Evolutionary conservation across 208 protist species (phyloP).

Genomic region (Wallacemonas collosoma): DNA sequence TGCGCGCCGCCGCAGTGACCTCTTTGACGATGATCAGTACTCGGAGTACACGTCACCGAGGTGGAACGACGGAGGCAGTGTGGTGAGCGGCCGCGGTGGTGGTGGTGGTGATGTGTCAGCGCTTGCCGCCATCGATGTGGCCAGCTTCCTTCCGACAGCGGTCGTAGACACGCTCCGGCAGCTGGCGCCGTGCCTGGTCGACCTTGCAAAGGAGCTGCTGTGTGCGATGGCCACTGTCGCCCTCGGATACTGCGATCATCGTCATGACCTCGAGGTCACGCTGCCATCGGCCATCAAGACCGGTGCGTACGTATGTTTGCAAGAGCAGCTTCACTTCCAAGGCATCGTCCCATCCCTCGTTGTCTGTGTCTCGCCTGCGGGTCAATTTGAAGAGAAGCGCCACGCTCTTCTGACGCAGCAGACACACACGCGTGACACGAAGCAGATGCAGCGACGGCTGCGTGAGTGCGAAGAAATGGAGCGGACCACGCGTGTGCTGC

Average conservation of each 20-base stretch:
- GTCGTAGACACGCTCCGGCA: background rate
- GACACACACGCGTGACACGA: conserved; percentile 24
- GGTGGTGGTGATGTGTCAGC: background rate
- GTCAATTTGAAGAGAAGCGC: conserved; percentile 62
- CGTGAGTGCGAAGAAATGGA: conserved; percentile 40
- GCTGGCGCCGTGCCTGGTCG: conserved; percentile 27
- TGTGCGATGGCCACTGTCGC: conserved; percentile 44
- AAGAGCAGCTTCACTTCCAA: conserved; percentile 45
- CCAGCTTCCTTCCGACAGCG: background rate
- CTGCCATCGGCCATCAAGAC: conserved; percentile 69
- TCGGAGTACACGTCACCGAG: background rate
- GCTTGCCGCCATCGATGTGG: conserved; percentile 2
- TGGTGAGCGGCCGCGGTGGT: background rate
- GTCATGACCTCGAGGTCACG: conserved; percentile 63
- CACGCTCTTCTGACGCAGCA: conserved; percentile 23
- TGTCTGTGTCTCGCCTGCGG: conserved; percentile 35
- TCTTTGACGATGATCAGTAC: background rate
- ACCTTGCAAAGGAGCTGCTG: conserved; percentile 52
- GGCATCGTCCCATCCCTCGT: conserved; percentile 62
- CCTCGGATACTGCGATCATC: conserved; percentile 70
- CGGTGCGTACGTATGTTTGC: conserved; percentile 40
- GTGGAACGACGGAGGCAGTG: background rate
- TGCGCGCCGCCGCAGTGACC: conserved; percentile 1
- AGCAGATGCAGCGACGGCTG: conserved; percentile 36
- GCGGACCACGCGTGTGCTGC: conserved; percentile 30